Conservation (phyloP, 2,329 filamentous ascomycete genomes). For the Passalora sequoiae region DNA sequence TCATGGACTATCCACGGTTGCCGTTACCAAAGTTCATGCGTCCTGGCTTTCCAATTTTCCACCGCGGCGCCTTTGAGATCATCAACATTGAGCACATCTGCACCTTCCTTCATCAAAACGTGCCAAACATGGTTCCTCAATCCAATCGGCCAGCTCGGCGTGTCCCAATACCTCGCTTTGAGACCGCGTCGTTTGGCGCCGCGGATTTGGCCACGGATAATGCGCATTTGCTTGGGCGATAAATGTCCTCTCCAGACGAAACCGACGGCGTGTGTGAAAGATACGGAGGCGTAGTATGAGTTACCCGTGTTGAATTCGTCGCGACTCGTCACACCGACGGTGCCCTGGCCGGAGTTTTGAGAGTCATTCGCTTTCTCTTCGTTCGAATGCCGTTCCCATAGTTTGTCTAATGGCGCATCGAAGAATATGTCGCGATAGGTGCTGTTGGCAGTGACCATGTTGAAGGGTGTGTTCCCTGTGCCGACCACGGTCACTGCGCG, state of each 20-base stretch:
- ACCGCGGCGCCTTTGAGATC: constrained; percentile 48
- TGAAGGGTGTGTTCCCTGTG: constrained; percentile 60
- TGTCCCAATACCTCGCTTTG: constrained; percentile 54
- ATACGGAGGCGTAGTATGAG: constrained; percentile 61
- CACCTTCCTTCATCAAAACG: constrained; percentile 50
- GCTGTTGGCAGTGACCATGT: constrained; percentile 48
- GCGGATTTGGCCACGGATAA: constrained; percentile 49
- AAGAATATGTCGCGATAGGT: constrained; percentile 53
- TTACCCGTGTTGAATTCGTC: constrained; percentile 51
- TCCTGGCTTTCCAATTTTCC: constrained; percentile 42
- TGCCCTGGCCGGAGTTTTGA: constrained; percentile 40
- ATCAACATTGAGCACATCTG: constrained; percentile 55
- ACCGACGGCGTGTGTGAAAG: constrained; percentile 52
- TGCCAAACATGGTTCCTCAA: constrained; percentile 53
- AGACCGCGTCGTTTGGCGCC: constrained; percentile 50
- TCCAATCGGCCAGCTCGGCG: constrained; percentile 52
- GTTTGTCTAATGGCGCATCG: constrained; percentile 56
- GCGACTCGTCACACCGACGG: constrained; percentile 32
- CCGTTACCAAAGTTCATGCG: constrained; percentile 14
- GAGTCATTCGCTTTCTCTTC: neutral
- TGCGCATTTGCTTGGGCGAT: constrained; percentile 41
- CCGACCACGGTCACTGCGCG: constrained; percentile 64
- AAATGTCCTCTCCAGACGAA: constrained; percentile 44
- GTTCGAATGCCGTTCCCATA: constrained; percentile 32
- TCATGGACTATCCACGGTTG: too few species aligned